Conservation (phyloP, 768 basidiomycete species). For the Pulveroboletus sp. region DNA sequence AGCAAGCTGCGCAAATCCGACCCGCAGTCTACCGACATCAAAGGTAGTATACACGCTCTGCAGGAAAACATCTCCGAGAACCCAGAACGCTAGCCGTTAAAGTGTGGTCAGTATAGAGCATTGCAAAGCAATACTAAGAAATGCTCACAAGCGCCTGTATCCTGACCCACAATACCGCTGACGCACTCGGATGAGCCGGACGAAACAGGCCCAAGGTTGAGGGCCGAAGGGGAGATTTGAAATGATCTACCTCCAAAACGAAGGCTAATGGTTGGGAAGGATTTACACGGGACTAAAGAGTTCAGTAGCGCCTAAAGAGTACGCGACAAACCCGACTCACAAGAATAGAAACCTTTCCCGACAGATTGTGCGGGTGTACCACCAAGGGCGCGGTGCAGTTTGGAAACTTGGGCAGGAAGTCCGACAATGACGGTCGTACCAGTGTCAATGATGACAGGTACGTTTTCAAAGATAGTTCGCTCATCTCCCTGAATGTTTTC, state of each 20-base stretch:
- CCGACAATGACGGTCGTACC: conserved; percentile 21
- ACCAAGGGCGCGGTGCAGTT: conserved; percentile 22
- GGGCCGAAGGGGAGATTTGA: conserved; percentile 25
- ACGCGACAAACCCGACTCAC: conserved; percentile 13
- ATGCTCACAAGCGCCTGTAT: conserved; percentile 1
- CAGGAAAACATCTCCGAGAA: conserved; percentile 34
- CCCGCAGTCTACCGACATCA: conserved; percentile 32
- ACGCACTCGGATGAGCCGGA: conserved; percentile 26
- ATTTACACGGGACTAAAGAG: conserved; percentile 27
- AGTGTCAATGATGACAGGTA: conserved; percentile 18
- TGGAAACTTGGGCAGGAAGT: conserved; percentile 3
- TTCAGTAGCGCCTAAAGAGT: neutral
- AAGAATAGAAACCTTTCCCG: conserved; percentile 34
- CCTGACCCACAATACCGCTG: conserved; percentile 25
- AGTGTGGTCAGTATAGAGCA: neutral
- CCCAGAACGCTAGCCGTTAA: conserved; percentile 16
- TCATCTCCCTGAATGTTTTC: conserved; percentile 2
- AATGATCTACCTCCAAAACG: conserved; percentile 37
- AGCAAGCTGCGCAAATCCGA: conserved; percentile 35
- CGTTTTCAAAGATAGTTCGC: neutral
- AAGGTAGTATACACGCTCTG: conserved; percentile 42
- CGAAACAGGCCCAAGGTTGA: conserved; percentile 38
- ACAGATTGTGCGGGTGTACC: conserved; percentile 20
- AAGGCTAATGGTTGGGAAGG: conserved; percentile 31
- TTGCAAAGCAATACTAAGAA: neutral